Conservation (phyloP, 2,329 filamentous ascomycete genomes). For the Alternaria triticina region DNA sequence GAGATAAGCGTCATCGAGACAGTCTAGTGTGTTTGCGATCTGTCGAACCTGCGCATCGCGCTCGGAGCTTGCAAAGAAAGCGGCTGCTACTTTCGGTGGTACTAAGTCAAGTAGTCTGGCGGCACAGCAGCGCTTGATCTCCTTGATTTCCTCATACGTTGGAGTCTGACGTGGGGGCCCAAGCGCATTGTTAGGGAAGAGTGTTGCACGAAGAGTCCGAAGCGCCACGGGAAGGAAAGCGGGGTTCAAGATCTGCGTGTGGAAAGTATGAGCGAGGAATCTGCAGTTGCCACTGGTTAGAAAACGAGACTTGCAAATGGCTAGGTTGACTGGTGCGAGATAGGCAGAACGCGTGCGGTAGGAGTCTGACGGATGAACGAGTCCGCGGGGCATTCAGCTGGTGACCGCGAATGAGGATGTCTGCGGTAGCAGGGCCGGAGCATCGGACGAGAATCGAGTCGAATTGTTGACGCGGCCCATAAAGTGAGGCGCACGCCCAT, state of each 20-base stretch:
- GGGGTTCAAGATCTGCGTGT: slow-evolving; percentile 51
- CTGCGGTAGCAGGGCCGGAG: slow-evolving; percentile 2
- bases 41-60: slow-evolving; percentile 66
- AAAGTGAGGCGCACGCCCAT: slow-evolving; percentile 29
- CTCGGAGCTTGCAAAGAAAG: slow-evolving; percentile 37
- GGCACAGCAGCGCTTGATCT: slow-evolving; percentile 72
- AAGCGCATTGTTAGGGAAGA: slow-evolving; percentile 86
- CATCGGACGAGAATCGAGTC: slow-evolving; percentile 8
- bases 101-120: slow-evolving; percentile 59
- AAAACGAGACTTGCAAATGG: slow-evolving; percentile 22
- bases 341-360: slow-evolving; percentile 25
- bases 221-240: slow-evolving; percentile 58
- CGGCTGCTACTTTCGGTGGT: slow-evolving; percentile 51
- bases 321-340: slow-evolving; percentile 30
- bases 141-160: slow-evolving; percentile 64
- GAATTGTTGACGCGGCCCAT: slow-evolving; percentile 11
- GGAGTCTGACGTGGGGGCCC: slow-evolving; percentile 68
- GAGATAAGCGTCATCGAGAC: slow-evolving; percentile 82
- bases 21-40: slow-evolving; percentile 67
- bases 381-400: slow-evolving; percentile 34
- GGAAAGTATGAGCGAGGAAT: slow-evolving; percentile 55
- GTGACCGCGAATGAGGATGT: slow-evolving; percentile 15
- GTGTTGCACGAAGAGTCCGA: slow-evolving; percentile 72
- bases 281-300: slow-evolving; percentile 46
- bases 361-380: slow-evolving; percentile 10